Evolutionary conservation across 345 rosid species (phyloP).

Genomic region (Eucalyptus erythrocorys): DNA sequence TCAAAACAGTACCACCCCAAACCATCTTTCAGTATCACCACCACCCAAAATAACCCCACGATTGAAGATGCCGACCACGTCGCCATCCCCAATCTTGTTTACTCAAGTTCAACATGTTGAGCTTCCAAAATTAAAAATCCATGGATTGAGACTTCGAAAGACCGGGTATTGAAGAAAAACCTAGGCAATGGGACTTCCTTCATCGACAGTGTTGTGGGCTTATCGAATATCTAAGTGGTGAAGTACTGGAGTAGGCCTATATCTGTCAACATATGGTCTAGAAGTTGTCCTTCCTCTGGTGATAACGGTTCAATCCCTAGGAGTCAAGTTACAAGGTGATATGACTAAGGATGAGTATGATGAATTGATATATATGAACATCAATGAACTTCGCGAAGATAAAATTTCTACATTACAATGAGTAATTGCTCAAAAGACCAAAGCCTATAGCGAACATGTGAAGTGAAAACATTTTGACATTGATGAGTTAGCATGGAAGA

Average conservation of each 20-base stretch:
- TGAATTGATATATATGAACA: background rate
- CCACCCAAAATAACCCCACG: no score
- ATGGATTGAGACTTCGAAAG: no score
- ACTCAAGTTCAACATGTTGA: no score
- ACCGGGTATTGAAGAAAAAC: no score
- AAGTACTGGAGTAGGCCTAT: background rate
- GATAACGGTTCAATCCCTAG: background rate
- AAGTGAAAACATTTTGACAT: no score
- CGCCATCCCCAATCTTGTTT: no score
- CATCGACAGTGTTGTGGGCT: background rate
- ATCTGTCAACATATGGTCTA: background rate
- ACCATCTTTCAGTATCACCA: background rate
- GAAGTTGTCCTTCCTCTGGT: background rate
- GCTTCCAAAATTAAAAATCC: no score
- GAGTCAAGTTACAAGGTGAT: background rate
- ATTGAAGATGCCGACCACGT: no score
- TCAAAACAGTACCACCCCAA: background rate
- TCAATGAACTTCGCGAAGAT: accelerated
- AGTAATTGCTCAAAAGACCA: no score
- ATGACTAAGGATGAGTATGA: background rate
- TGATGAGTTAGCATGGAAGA: background rate
- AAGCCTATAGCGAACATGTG: background rate
- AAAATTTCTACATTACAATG: no score
- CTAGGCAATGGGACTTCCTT: no score
- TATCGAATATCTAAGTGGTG: no score